These are phyloP conservation scores for Exophiala alcalophila DNA, from an alignment of 2,329 filamentous ascomycete genomes.

Conservation along the genomic window DNA sequence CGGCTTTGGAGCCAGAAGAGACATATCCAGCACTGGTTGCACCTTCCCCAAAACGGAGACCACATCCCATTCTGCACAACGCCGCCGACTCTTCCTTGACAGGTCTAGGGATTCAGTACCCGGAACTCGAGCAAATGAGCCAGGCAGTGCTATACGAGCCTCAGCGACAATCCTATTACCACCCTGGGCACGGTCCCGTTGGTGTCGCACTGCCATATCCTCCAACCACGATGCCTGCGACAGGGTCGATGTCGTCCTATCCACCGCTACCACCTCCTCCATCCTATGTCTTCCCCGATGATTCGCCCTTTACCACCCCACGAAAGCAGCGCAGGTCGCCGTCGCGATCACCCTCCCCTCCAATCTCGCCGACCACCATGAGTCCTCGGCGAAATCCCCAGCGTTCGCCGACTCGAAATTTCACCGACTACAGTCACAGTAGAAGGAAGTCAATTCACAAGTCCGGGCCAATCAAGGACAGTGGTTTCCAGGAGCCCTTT, in stretches of 20 bases:
- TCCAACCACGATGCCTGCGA: constrained; percentile 6
- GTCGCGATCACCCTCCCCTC: constrained; percentile 37
- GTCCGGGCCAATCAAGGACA: constrained; percentile 35
- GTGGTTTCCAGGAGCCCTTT: constrained; percentile 33
- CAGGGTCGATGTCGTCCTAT: constrained; percentile 38
- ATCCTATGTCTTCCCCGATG: constrained; percentile 40
- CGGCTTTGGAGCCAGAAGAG: constrained; percentile 32
- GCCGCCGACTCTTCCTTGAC: constrained; percentile 2
- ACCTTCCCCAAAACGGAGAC: constrained; percentile 22
- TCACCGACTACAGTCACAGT: constrained; percentile 33
- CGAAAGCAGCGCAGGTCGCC: constrained; percentile 28
- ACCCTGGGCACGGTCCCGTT: constrained; percentile 1
- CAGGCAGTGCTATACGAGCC: constrained; percentile 36
- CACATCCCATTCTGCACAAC: constrained; percentile 26
- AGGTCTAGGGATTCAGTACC: constrained; percentile 24
- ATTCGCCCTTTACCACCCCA: constrained; percentile 35
- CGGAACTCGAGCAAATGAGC: constrained; percentile 35
- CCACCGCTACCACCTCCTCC: constrained; percentile 37
- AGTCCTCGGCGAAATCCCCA: constrained; percentile 34
- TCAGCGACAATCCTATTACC: constrained; percentile 7
- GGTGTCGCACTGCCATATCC: constrained; percentile 23
- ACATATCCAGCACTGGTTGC: constrained; percentile 23
- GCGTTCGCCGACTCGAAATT: constrained; percentile 30
- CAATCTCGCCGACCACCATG: constrained; percentile 38
- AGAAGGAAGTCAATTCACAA: constrained; percentile 43